Evolutionary conservation across 2,329 filamentous ascomycete species (phyloP), one percentile per base, ranked within the genome.

Genomic region (Hirsutella thompsonii): DNA sequence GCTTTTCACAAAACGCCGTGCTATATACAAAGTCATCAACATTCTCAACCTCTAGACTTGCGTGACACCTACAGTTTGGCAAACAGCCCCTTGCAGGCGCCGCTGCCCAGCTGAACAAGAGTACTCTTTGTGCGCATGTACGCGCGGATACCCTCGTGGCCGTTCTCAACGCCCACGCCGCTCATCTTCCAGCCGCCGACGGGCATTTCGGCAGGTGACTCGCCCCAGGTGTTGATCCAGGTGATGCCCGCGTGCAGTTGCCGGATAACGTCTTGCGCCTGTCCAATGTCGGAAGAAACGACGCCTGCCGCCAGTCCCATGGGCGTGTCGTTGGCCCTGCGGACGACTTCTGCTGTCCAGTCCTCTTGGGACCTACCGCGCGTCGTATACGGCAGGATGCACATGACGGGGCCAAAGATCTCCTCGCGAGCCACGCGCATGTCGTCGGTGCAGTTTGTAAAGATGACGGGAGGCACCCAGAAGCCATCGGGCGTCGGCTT

Each of bases 141-240:
- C 3, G 83, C 81, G 59, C 83, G 80, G 41, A 94, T 70, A 0
- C 87, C 87, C 52, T 74, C 76, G 44, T 78, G 69, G 3, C 87
- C 88, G 58, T 94, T 94, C 69, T 94, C 87, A 2, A 93, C 79
- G 0, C 87, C 87, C 9, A 94, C 64, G 28, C 88, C 88, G 56
- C 86, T 93, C 70, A 83, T 73, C 68, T 94, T 94, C 88, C 87
- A 94, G 0, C 87, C 87, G 9, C 87, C 87, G 0, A 94, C 87
- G 2, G 83, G 82, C 88, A 94, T 94, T 67, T 94, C 87, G 0
- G 88, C 85, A 0, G 87, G 87, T 38, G 75, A 81, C 65, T 94
- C 87, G n/a, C 88, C 87, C 88, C 88, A 94, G 0, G 84, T 88
- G 59, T 94, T 94, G 40, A 94, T 72, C 87, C 87, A 94, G 1